Conservation (phyloP, 1,284 basidiomycete species). For the Cystobasidiaceae sp. region DNA sequence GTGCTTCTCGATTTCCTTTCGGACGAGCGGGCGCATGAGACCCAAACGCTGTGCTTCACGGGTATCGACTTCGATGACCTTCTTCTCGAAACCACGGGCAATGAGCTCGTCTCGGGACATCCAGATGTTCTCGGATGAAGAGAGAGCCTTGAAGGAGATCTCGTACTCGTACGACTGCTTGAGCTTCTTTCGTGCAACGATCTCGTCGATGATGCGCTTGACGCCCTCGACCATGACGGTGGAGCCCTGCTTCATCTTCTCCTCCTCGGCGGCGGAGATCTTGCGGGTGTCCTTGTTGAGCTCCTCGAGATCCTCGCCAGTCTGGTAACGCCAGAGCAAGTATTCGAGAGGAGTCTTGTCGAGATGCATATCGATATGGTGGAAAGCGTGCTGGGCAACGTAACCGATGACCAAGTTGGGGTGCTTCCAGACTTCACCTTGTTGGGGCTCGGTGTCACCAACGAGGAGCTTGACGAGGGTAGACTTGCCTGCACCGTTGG, state of each 20-base stretch:
- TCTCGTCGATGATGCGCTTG: constrained; percentile 92
- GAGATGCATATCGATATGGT: constrained; percentile 95
- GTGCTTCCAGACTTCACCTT: constrained; percentile 97
- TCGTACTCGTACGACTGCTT: constrained; percentile 99
- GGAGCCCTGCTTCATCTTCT: constrained; percentile 96
- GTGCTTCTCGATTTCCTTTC: constrained; percentile 97
- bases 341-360: constrained; percentile 98
- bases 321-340: constrained; percentile 99
- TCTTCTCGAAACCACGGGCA: constrained; percentile 91
- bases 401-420: constrained; percentile 98
- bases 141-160: constrained; percentile 73
- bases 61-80: constrained; percentile 93
- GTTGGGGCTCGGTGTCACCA: constrained; percentile 94
- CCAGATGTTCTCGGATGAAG: constrained; percentile 41
- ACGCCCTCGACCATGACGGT: constrained; percentile 81
- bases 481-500: constrained; percentile 97
- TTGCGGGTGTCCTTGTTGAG: constrained; percentile 83
- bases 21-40: constrained; percentile 90
- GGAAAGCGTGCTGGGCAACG: constrained; percentile 97
- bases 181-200: constrained; percentile 86
- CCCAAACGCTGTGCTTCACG: constrained; percentile 94
- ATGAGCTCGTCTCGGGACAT: constrained; percentile 90
- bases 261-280: constrained; percentile 77
- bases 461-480: constrained; percentile 98
- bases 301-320: constrained; percentile 96